Evolutionary conservation across 2,329 filamentous ascomycete genomes (phyloP), one percentile per base, ranked within the genome.

Genomic region (Boeremia lycopersici): DNA sequence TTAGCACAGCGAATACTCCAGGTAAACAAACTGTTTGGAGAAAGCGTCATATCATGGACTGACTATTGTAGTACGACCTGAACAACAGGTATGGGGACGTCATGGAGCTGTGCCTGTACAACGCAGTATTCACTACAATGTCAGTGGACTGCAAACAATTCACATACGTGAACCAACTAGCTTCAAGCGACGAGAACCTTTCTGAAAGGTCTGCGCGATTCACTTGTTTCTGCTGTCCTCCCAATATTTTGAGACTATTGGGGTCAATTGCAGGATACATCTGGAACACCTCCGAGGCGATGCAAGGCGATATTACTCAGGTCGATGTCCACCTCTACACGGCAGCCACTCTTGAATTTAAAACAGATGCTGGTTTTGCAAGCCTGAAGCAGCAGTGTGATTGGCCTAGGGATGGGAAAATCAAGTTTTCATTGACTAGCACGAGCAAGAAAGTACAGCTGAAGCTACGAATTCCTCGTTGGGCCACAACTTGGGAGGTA

Each of bases 71-170:
- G 46, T 42, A 48, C 23, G 78, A 85, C 34, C 72, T 85, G 10
- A 72, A 85, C 61, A 72, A 78, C 1, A 76, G 77, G 28, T 86
- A 83, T 57, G 79, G 76, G 0, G 85, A 87, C 61, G 71, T 86
- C 33, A 82, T 87, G 79, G 85, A 87, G 63, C 68, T 86, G 3
- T 83, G 79, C 50, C 76, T 87, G 0, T 86, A 85, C 67, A 87
- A 87, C 62, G 79, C 80, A 11, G 79, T 86, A 9, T 76, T 86
- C 67, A 84, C 81, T 0, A 80, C 80, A 1, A 83, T 86, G 78
- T 81, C 79, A 17, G 65, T 80, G 10, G 78, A 84, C 57, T 84
- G 85, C 3, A 82, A 76, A 25, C 76, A 75, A 1, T 88, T 87
- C 67, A 85, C 83, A 0, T 87, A 87, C 56, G 80, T 82, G 46